Base-by-base conservation (phyloP, 192 early-diverging fungal species). In the Endogone sp. region DNA sequence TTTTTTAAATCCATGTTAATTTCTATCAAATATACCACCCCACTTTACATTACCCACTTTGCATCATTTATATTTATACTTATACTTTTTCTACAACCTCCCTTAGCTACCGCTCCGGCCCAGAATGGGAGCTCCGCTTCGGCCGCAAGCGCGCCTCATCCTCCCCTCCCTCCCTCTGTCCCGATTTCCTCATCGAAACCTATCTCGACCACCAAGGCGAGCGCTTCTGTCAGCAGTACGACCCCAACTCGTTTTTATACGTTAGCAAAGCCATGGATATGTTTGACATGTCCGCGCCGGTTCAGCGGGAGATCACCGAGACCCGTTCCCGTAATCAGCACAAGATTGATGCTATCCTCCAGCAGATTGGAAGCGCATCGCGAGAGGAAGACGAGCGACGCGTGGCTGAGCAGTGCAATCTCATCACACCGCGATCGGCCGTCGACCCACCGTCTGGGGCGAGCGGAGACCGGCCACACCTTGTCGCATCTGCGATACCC, bases 201-300 rank as follows among this genome's bases (percentile, higher is more conserved):
- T 99, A 99, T 69, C 73, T 98, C 56, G 95, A 99, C 75, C 94
- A 98, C 74, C 96, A 96, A 82, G 95, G 96, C 62, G 95, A 98
- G 73, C 81, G 89, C 29, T 98, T 95, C 75, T 95, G 92, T 66
- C 69, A 94, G 66, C 87, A 94, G 77, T 99, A 97, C 78, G 97
- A 98, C 74, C 83, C 95, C 56, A 97, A 97, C 71, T 96, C 94
- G 4, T 78, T 96, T 21, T 71, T 99, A 16, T 98, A 97, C 71
- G 86, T 98, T 23, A 95, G 93, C 63, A 96, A 97, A 74, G 92
- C 97, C 54, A 98, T 99, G 97, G 97, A 99, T 68, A 86, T 99
- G 89, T 99, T 99, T 84, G 95, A 99, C 74, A 91, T 99, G 80
- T 91, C 90, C 29, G 71, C 71, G 1, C 86, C 88, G 6, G 74